These are phyloP conservation scores for Helicosporidium sp. DNA, from an alignment of 139 green algal species.

Conservation along the genomic window DNA sequence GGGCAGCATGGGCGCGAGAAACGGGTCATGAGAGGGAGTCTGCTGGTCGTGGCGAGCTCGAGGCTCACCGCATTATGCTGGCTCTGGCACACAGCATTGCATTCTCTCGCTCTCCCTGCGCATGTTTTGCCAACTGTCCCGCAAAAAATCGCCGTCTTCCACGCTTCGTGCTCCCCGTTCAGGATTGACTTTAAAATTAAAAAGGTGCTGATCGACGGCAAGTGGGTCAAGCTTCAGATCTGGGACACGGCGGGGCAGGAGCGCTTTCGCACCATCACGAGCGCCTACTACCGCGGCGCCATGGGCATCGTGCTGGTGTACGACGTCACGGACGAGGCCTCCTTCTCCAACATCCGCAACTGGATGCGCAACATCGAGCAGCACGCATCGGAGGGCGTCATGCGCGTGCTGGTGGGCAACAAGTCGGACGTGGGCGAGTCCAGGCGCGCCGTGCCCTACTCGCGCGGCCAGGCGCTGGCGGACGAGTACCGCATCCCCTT, in stretches of 20 bases:
- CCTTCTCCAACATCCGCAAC: slow-evolving; percentile 91
- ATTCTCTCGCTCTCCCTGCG: background rate
- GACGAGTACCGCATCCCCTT: slow-evolving; percentile 79
- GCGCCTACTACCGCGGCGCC: slow-evolving; percentile 86
- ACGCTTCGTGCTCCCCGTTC: no score
- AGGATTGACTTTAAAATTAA: slow-evolving; percentile 99
- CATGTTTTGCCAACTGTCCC: background rate
- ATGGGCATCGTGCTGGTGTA: slow-evolving; percentile 96
- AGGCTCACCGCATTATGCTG: background rate
- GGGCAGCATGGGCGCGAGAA: no score
- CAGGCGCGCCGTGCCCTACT: slow-evolving; percentile 55
- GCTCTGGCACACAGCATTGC: background rate
- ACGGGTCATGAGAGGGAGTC: no score
- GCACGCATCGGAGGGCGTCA: slow-evolving; percentile 82
- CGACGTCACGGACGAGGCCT: slow-evolving; percentile 82
- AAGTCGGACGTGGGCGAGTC: slow-evolving; percentile 80
- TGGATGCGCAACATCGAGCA: slow-evolving; percentile 98
- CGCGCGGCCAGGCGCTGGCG: slow-evolving; percentile 59
- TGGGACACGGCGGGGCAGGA: slow-evolving; percentile 98
- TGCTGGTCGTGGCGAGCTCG: background rate
- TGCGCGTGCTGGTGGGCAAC: slow-evolving; percentile 90
- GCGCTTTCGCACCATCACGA: slow-evolving; percentile 92
- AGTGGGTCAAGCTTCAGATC: slow-evolving; percentile 92
- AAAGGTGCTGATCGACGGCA: slow-evolving; percentile 79
- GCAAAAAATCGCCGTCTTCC: no score